Base-by-base conservation (phyloP, 2,329 filamentous ascomycete genomes). In the Neofusicoccum sp. region DNA sequence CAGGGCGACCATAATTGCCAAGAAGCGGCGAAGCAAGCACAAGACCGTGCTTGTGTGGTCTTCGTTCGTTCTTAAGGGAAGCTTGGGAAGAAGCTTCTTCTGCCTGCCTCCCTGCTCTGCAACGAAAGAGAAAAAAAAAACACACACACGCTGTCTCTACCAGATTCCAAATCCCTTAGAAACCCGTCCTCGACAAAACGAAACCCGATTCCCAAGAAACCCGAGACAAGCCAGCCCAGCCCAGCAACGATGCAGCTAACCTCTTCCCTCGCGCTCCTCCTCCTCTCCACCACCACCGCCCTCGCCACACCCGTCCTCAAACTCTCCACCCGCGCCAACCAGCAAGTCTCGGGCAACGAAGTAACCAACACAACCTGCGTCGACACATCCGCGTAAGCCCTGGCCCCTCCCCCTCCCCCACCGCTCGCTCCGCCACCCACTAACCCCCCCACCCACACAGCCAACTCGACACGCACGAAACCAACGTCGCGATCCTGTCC, bases 401-500 rank as follows among this genome's bases (percentile, higher is more conserved):
- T 36, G 77, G 78, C 43, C 48, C 11, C 20, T 44, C 33, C 38
- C 12, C 12, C 26, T n/a, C 24, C 44, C 14, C 28, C 24, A 3
- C 3, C 31, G 12, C 12, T 38, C 14, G 7, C 11, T 28, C 20
- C 16, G 26, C 14, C 34, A 1, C 31, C 16, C 33, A 8, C 48
- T 53, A 53, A 40, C 36, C 3, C 4, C 3, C 12, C 14, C 34
- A 26, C 34, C 12, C 14, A 28, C 14, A 0, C 58, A 68, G 64
- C 58, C 31, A 45, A 11, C 63, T 68, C 54, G 56, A 68, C 65
- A 62, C 63, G 5, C 65, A 68, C 62, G 41, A 47, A 61, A 67
- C 66, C 41, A 67, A 68, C 62, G 78, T 79, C 11, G 79, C 79
- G 6, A 71, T 81, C 65, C 75, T 82, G 11, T 70, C 68, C 58